Base-by-base conservation (phyloP, 257 asterid genomes). In the Lycium ferocissimum region DNA sequence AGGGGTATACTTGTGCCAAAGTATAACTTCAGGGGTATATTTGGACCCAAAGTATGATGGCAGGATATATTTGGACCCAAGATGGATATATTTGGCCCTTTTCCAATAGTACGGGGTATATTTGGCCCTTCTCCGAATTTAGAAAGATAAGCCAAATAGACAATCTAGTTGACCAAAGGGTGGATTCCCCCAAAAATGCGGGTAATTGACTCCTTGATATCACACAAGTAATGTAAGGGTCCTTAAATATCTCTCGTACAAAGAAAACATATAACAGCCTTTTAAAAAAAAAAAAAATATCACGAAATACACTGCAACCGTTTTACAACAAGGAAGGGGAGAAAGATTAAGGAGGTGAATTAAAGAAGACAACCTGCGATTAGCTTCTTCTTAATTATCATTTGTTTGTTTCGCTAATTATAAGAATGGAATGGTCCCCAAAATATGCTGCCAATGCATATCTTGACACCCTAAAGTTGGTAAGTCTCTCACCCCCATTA, bases 401-500 rank as follows among this genome's bases (percentile, higher is more conserved):
- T 76, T 12, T 5, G 6, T 53, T 17, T 26, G 63, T 76, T 75
- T 75, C 59, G 69, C 33, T 62, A 9, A 51, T 22, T 35, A 58
- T 47, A 70, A 56, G 56, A 69, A 93, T 91, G 95, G 95, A 92
- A 70, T 93, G 97, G 97, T 92, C 95, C 51, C 85, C 90, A 12
- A 85, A 56, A 86, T 87, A 83, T 84, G 97, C 95, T 63, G 85
- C 92, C 81, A 92, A 88, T 86, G 95, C 97, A 87, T 93, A 89
- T 86, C 89, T 93, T 79, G 95, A 93, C 85, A 88, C 94, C 90
- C 85, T 92, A 61, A 88, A 89, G 84, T 86, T 93, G 93, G 97
- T 93, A 84, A n/a, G 57, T 57, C 3, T 43, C 73, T 40, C n/a
- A 56, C 61, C 61, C 13, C 18, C 59, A 54, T 54, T 58, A 18